Conservation (phyloP, 768 basidiomycete genomes). For the Lactarius hatsudake region DNA sequence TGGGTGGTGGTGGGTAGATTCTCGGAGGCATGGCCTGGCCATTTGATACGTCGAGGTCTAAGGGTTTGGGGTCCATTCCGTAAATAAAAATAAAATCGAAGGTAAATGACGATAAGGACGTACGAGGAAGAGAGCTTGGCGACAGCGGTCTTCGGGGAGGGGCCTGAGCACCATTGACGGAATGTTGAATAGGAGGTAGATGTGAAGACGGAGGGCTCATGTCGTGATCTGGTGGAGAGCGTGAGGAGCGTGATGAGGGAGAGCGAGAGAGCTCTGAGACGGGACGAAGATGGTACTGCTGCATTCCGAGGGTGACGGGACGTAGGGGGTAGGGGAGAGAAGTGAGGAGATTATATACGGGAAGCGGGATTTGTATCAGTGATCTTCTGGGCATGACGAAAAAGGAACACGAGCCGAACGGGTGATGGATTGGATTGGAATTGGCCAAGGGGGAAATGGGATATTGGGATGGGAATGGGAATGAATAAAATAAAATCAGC, state of each 20-base stretch:
- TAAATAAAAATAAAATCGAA: not conserved
- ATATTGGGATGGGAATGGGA: conserved; percentile 1
- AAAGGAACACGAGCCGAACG: conserved; percentile 21
- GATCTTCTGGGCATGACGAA: conserved; percentile 24
- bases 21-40: conserved; percentile 47
- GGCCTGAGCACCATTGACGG: conserved; percentile 11
- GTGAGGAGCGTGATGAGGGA: conserved; percentile 21
- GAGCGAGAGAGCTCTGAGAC: conserved; percentile 25
- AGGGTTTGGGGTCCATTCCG: not conserved
- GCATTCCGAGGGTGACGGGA: conserved; percentile 14
- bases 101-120: not conserved
- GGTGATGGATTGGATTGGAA: conserved; percentile 25
- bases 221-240: conserved; percentile 17
- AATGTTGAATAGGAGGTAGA: conserved; percentile 26
- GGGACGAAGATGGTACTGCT: conserved; percentile 26
- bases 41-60: conserved; percentile 65
- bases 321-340: not conserved
- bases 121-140: conserved; percentile 27
- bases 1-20: conserved; percentile 72
- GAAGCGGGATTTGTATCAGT: conserved; percentile 25
- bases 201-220: conserved; percentile 23
- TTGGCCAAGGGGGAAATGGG: conserved; percentile 10
- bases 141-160: conserved; percentile 25
- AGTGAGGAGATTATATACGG: conserved; percentile 21
- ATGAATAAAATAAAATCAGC: conserved; percentile 5